Base-by-base conservation (phyloP, 164 flowering plant species). In the Chimonanthus praecox region DNA sequence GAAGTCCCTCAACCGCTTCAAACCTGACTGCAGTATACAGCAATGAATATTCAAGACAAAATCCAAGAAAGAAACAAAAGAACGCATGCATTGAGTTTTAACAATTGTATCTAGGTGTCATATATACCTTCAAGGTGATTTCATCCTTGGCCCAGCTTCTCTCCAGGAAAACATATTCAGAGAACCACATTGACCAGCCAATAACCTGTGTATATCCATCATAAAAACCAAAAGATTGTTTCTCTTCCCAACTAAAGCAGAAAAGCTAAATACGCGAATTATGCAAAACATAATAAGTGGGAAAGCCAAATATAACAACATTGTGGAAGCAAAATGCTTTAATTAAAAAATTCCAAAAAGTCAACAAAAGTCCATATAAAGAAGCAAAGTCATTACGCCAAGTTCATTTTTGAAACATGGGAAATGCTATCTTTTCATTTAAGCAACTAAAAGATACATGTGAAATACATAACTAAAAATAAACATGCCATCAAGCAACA, bases 101-200 rank as follows among this genome's bases (percentile, higher is more conserved):
- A 49, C 18, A 49, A n/a, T 5, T 54, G 63, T n/a, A 21, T 49
- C 18, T 1, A 69, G 20, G 13, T n/a, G 49, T 33, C 0, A 47
- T 18, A 15, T 64, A 67, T 77, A 94, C 99, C 96, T 94, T 90
- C 74, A 94, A 78, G 50, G 90, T 94, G 76, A 58, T 85, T 84
- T 94, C 97, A 86, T 94, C 99, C 84, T 89, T 94, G 49, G 89
- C 96, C 99, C 98, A 92, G 78, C 78, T 92, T 86, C 99, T 88
- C 84, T 92, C 99, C 77, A 94, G 82, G 77, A 92, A 94, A 43
- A 94, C 82, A 75, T 92, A 94, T 75, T 94, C 99, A 43, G 99
- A 91, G 77, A 94, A 94, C 97, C 97, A 92, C 97, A 94, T 92
- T 47, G 99, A 94, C 99, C 99, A 94, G 45, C 99, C 99, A 80